Percentiles rank a stretch among this genome's conserved stretches.
These are phyloP conservation scores for Spiromastix sp. DNA, from an alignment of 2,329 filamentous ascomycete species.

Conservation along the genomic window DNA sequence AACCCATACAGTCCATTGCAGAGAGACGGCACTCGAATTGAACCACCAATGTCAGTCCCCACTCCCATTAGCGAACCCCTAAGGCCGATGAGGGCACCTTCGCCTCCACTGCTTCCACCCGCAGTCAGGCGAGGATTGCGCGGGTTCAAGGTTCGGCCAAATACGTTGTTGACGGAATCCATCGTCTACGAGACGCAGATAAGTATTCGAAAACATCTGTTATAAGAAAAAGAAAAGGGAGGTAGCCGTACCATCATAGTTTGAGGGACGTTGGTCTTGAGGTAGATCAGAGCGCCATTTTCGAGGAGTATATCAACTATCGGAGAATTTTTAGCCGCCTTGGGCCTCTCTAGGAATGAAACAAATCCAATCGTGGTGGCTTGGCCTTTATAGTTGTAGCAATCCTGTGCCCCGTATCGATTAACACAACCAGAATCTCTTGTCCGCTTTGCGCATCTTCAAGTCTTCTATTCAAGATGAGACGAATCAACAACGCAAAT, in stretches of 20 bases:
- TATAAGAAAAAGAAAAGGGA: no score
- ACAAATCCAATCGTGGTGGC: no score
- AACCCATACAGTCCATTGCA: constrained; percentile 43
- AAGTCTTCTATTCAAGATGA: no score
- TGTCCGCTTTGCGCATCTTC: no score
- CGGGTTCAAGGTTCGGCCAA: constrained; percentile 54
- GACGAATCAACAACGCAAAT: no score
- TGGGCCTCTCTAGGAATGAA: no score
- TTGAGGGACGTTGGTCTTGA: constrained; percentile 60
- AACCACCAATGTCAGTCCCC: constrained; percentile 51
- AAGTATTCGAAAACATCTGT: no score
- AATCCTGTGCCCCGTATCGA: no score
- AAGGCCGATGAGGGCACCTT: constrained; percentile 50
- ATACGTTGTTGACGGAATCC: constrained; percentile 52
- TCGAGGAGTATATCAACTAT: constrained; percentile 48
- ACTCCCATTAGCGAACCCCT: constrained; percentile 48
- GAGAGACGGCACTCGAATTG: constrained; percentile 37
- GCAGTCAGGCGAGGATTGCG: constrained; percentile 48
- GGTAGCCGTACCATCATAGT: constrained; percentile 41
- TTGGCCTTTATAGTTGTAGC: no score
- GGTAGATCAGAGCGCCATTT: constrained; percentile 55
- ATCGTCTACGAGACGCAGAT: no score
- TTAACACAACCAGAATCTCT: constrained; percentile 37
- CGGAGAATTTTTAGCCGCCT: constrained; percentile 25
- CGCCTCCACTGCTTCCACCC: constrained; percentile 57